These are phyloP conservation scores for Heliosperma pusillum DNA, from an alignment of 148 eudicot genomes.

Conservation along the genomic window DNA sequence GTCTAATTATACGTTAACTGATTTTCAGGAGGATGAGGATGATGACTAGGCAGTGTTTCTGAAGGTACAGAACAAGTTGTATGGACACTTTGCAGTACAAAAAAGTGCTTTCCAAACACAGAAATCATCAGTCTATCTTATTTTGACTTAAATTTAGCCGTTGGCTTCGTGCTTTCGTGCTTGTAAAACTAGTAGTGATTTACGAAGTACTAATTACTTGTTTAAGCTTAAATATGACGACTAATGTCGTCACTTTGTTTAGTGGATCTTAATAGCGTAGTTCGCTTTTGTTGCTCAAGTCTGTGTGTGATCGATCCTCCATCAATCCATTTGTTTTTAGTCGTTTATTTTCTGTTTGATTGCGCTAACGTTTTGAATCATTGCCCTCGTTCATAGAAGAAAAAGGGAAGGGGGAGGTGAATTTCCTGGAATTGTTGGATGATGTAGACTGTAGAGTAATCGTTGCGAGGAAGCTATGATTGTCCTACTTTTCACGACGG, in stretches of 20 bases:
- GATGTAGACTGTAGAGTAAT: too few species aligned
- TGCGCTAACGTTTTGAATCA: too few species aligned
- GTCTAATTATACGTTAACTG: not conserved
- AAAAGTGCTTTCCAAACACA: not conserved
- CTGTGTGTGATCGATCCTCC: too few species aligned
- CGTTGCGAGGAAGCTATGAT: too few species aligned
- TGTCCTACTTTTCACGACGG: too few species aligned
- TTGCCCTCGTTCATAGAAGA: too few species aligned
- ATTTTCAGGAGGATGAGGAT: slow-evolving; percentile 29
- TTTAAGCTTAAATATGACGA: too few species aligned
- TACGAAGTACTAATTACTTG: slow-evolving; percentile 8
- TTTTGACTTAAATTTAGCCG: slow-evolving; percentile 11
- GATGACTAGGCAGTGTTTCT: slow-evolving; percentile 19
- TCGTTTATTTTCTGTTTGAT: slow-evolving; percentile 7
- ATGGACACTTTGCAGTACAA: slow-evolving; percentile 8
- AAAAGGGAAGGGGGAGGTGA: too few species aligned
- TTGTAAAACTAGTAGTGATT: slow-evolving; percentile 26
- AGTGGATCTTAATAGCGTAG: slow-evolving; percentile 21
- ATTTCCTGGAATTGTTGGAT: too few species aligned
- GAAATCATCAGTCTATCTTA: slow-evolving; percentile 19
- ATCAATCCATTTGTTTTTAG: too few species aligned
- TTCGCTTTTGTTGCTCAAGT: too few species aligned
- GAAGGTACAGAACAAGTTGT: slow-evolving; percentile 5
- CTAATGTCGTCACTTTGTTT: slow-evolving; percentile 11
- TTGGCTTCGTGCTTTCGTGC: slow-evolving; percentile 18